Evolutionary conservation across 805 yeast species (phyloP), one percentile per base, ranked within the genome.

Genomic region (Komagataella phaffii): DNA sequence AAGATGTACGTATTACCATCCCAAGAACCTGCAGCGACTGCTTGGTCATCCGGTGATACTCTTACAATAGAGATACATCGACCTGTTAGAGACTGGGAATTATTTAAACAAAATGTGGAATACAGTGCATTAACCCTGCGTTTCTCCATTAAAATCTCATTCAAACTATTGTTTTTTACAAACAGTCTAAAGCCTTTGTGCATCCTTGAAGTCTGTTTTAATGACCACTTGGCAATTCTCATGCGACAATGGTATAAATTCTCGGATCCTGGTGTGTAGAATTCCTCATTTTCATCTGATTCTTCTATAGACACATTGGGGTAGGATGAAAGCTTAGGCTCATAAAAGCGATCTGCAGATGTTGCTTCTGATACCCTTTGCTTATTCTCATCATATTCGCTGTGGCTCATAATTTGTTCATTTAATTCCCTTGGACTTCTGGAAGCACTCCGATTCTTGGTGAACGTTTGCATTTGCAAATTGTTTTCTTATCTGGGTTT

Each of bases 21-120:
- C 97, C 98, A 91, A 44, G 93, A 85, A 0, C 89, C 93, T 12
- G 80, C 70, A 0, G 88, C 84, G 2, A 86, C 64, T 2, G 55
- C 50, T 1, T 58, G 46, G 3, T 68, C 63, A 50, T 68, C 61
- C 0, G 68, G 64, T 3, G 79, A 70, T 53, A 77, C 70, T 6
- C 77, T 58, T 0, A 82, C 77, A 2, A 71, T 62, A 0, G 95
- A 82, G 0, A 85, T 72, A 3, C 95, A 88, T 53, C 96, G 69
- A 3, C 74, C 70, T 18, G 86, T 80, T 1, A 83, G 77, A 17
- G 84, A 65, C 61, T 89, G 95, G 0, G 96, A 76, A 0, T 91
- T 96, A 30, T 60, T 58, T 3, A 83, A 64, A 24, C 75, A 77
- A 40, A 71, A 65, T 6, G 58, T 57, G 10, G 63, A 56, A 17